Evolutionary conservation across 139 green algal species (phyloP), one percentile per base, ranked within the genome.

Genomic region (Picochlorum sp.): DNA sequence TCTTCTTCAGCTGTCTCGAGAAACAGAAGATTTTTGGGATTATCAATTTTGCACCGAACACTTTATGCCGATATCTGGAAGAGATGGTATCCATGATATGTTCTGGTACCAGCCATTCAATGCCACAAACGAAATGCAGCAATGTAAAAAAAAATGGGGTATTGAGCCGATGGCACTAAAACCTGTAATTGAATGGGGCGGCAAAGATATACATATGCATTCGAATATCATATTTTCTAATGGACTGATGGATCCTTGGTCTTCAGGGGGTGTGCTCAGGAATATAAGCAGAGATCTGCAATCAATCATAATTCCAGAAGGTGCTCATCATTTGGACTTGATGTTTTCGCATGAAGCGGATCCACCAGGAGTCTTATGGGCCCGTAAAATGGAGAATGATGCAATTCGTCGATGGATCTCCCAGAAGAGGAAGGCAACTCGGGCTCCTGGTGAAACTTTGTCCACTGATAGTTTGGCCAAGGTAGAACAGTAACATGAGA

Each of bases 11-110:
- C 2, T 7, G 22, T 37, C 64, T 22, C 63, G 82, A n/a, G 77
- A 90, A 55, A 80, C 81, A 33, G 70, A 31, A 14, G 57, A 81
- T 50, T 85, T 90, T 45, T 94, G 77, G 83, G 65, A 55, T 26
- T 79, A 69, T 55, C 74, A 82, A 51, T 78, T 68, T 40, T 74
- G 67, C 41, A 61, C 59, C 10, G 67, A 76, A 55, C 57, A 75
- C 43, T 74, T 65, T 32, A 57, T 61, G 72, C 64, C 64, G 3
- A 69, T 75, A 13, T 55, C 45, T n/a, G 39, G 22, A 47, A 64
- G 66, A n/a, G 69, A 82, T 36, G 75, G 75, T 22, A 45, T 63
- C 20, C 24, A 70, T 9, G 71, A 75, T 57, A 74, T 80, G 70
- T 81, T 73, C 26, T 79, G 59, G 68, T 7, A 28, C 9, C 67